Conservation (phyloP, 305 asterid genomes). For the Ilex paraguariensis region DNA sequence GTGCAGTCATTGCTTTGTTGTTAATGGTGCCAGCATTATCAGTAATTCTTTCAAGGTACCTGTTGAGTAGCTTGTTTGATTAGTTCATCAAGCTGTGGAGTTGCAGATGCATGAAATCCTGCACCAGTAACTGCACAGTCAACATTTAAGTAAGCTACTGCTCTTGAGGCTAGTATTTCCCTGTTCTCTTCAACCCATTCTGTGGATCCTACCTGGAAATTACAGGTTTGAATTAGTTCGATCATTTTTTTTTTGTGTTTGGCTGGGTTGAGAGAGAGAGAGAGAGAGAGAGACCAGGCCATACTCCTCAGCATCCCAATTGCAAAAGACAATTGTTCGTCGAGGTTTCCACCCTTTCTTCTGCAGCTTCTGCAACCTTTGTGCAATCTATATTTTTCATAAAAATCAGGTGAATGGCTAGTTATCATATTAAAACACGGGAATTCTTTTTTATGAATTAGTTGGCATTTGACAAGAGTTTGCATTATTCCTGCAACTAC, state of each 20-base stretch:
- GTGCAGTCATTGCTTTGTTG: slow-evolving; percentile 8
- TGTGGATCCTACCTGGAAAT: slow-evolving; percentile 69
- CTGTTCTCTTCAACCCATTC: slow-evolving; percentile 97
- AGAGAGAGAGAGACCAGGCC: slow-evolving; percentile 64
- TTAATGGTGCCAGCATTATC: slow-evolving; percentile 1
- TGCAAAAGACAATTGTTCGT: slow-evolving; percentile 73
- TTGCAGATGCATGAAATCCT: slow-evolving; percentile 59
- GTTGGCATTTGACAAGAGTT: no score
- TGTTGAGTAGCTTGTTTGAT: slow-evolving; percentile 53
- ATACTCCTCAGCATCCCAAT: slow-evolving; percentile 93
- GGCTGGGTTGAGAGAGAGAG: slow-evolving; percentile 1
- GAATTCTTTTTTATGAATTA: neutral
- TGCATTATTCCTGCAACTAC: slow-evolving; percentile 21
- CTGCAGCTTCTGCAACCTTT: slow-evolving; percentile 64
- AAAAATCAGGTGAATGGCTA: slow-evolving; percentile 9
- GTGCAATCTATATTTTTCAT: slow-evolving; percentile 48
- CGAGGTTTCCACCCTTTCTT: slow-evolving; percentile 79
- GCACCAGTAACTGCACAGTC: slow-evolving; percentile 67
- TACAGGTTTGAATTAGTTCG: neutral
- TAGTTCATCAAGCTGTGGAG: slow-evolving; percentile 87
- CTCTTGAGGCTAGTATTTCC: slow-evolving; percentile 62
- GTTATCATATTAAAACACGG: neutral
- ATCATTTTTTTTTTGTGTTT: no score
- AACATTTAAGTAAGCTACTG: slow-evolving; percentile 77
- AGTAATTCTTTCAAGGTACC: slow-evolving; percentile 31